phyloP scores from a whole-genome alignment of 1,284 basidiomycete species.

The Leccinum variabile region DNA sequence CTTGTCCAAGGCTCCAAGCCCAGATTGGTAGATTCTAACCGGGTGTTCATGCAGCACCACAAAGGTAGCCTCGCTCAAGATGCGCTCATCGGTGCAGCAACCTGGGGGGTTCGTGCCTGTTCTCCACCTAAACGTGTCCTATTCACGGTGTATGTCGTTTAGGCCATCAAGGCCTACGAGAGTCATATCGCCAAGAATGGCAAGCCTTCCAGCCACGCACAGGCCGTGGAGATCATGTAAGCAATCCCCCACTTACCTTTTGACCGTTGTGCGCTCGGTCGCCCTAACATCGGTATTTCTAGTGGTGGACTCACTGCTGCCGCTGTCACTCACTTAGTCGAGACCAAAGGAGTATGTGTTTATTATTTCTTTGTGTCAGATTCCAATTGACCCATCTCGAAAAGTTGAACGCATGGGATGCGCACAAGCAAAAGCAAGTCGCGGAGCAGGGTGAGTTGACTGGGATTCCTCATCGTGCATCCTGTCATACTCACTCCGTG shows the following conservation, averaged over 20 bases:
- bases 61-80: constrained; percentile 18
- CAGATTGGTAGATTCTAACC: not conserved
- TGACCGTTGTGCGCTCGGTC: not conserved
- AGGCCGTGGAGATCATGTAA: constrained; percentile 20
- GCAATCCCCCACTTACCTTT: not conserved
- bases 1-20: not conserved
- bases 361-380: not conserved
- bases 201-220: constrained; percentile 17
- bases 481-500: not conserved
- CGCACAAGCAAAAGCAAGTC: not conserved
- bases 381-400: not conserved
- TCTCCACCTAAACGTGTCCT: not conserved
- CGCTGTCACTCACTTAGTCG: constrained; percentile 9
- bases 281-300: not conserved
- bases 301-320: constrained; percentile 20
- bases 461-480: not conserved
- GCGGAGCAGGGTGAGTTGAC: constrained; percentile 8
- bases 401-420: constrained; percentile 17
- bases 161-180: constrained; percentile 21
- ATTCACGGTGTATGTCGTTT: not conserved
- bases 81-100: constrained; percentile 14
- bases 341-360: constrained; percentile 28
- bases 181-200: constrained; percentile 11
- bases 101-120: constrained; percentile 19
- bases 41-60: constrained; percentile 9